Evolutionary conservation across 2,329 filamentous ascomycete species (phyloP).

Genomic region (Colletotrichum euphorbiae): DNA sequence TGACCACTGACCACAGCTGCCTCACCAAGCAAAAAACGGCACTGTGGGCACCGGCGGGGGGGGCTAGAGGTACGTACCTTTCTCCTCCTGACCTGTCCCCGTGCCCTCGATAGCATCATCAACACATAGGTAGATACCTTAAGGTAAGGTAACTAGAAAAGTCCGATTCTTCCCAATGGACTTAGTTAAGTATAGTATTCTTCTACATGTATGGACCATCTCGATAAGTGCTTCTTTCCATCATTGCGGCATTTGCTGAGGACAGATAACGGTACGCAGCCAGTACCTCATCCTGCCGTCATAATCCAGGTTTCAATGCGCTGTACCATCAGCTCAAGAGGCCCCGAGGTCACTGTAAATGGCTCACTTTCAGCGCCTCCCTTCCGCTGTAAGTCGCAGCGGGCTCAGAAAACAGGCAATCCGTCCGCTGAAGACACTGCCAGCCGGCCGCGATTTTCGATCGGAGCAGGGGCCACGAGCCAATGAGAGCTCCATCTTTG

Average conservation of each 20-base stretch:
- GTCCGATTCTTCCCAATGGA: no score
- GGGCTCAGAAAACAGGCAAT: not conserved
- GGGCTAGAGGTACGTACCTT: constrained; percentile 2
- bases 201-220: no score
- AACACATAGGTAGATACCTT: not conserved
- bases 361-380: not conserved
- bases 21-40: constrained; percentile 9
- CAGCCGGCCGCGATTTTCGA: constrained; percentile 28
- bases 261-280: no score
- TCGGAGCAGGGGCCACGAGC: not conserved
- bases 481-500: constrained; percentile 12
- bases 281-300: no score
- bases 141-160: no score
- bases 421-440: constrained; percentile 1
- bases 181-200: no score
- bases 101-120: not conserved
- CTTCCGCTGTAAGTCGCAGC: not conserved
- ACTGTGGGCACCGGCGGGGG: not conserved
- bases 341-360: not conserved
- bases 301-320: no score
- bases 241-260: no score
- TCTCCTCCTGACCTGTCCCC: constrained; percentile 13
- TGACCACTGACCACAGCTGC: constrained; percentile 13
- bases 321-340: no score
- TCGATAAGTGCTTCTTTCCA: no score